Evolutionary conservation across 164 flowering plant species (phyloP).

Genomic region (Stephania japonica): DNA sequence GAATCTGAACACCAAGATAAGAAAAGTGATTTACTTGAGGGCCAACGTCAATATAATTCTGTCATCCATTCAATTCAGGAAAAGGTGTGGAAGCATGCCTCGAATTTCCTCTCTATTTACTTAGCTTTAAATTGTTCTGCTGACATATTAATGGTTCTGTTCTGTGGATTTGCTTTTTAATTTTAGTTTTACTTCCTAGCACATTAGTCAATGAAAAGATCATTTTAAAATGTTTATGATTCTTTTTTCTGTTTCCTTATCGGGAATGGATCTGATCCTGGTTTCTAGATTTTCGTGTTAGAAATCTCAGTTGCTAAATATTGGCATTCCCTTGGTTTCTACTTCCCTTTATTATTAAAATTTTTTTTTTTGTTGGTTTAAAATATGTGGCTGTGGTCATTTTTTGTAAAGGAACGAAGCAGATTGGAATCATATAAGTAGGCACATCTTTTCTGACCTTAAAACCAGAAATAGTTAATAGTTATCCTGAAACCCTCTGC

Average conservation of each 20-base stretch:
- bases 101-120: background rate
- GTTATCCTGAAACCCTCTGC: too few species aligned
- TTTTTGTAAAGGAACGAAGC: too few species aligned
- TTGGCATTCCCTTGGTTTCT: background rate
- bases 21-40: constrained; percentile 78
- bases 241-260: background rate
- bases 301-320: background rate
- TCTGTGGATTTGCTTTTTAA: background rate
- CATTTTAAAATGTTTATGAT: background rate
- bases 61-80: constrained; percentile 90
- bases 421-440: too few species aligned
- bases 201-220: background rate
- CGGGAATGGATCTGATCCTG: background rate
- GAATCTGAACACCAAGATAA: constrained; percentile 49
- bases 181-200: background rate
- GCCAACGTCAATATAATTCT: constrained; percentile 93
- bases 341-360: too few species aligned
- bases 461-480: too few species aligned
- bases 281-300: background rate
- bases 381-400: too few species aligned
- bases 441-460: too few species aligned
- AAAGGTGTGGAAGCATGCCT: constrained; percentile 43
- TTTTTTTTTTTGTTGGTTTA: background rate
- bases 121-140: background rate
- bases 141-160: background rate